Percentiles rank a stretch among this genome's conserved stretches.
Evolutionary conservation across 75 land plant genomes (phyloP).

Genomic region (Chamaecyparis obtusa): DNA sequence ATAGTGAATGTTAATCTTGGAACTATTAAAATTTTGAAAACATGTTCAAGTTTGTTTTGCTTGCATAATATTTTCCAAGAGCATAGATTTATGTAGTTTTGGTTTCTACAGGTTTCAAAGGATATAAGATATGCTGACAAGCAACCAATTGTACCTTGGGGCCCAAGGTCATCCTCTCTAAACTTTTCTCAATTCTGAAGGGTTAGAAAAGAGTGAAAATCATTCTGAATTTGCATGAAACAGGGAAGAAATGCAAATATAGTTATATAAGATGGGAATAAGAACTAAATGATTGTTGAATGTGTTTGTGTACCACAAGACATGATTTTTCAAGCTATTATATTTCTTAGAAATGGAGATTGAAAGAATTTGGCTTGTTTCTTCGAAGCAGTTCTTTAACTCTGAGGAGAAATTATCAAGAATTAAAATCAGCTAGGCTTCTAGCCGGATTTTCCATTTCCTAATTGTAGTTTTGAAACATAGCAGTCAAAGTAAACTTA

Average conservation of each 20-base stretch:
- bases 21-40: background rate
- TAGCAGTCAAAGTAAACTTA: background rate
- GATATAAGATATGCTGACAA: slow-evolving; percentile 95
- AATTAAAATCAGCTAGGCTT: too few relatives aligned
- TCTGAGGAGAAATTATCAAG: too few relatives aligned
- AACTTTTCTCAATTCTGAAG: background rate
- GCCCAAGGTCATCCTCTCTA: slow-evolving; percentile 64
- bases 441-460: background rate
- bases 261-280: background rate
- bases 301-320: background rate
- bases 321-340: background rate
- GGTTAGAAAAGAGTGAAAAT: background rate
- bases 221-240: background rate
- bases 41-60: background rate
- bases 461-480: background rate
- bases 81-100: slow-evolving; percentile 3
- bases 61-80: background rate
- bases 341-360: background rate
- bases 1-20: background rate
- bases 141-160: slow-evolving; percentile 89
- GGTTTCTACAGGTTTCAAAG: slow-evolving; percentile 76
- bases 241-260: background rate
- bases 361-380: background rate
- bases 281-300: background rate
- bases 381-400: too few relatives aligned